Conservation (phyloP, 2,329 filamentous ascomycete genomes). For the Aureobasidium sp. region DNA sequence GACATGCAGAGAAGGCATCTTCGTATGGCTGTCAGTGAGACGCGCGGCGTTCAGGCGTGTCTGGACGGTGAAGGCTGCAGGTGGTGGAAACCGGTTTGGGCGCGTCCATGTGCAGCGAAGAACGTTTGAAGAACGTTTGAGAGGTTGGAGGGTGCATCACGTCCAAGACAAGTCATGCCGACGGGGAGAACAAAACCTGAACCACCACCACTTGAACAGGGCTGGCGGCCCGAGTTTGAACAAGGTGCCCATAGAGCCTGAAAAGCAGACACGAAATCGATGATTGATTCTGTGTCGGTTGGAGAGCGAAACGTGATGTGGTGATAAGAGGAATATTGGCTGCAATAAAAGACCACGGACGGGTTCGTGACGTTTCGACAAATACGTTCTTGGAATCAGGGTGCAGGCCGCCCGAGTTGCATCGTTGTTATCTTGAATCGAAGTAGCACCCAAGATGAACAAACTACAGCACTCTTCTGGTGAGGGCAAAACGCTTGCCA, state of each 20-base stretch:
- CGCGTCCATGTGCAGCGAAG: slow-evolving; percentile 2
- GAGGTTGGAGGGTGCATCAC: background rate
- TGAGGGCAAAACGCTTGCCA: background rate
- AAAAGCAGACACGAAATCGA: background rate
- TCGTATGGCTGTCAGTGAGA: background rate
- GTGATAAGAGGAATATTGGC: background rate
- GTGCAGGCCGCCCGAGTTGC: background rate
- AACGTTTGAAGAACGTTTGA: slow-evolving; percentile 7
- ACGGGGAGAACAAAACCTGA: background rate
- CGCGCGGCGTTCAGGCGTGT: slow-evolving; percentile 2
- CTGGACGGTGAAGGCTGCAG: background rate
- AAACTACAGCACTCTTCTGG: background rate
- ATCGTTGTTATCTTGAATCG: slow-evolving; percentile 1
- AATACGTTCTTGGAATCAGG: background rate
- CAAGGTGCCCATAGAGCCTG: background rate
- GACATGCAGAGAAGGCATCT: background rate
- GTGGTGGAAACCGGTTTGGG: slow-evolving; percentile 1
- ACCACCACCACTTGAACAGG: background rate
- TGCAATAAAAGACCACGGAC: background rate
- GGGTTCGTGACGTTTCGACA: background rate
- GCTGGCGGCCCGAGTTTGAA: background rate
- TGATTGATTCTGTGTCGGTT: background rate
- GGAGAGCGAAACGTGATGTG: background rate
- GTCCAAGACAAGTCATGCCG: background rate
- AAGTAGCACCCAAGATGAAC: background rate